Conservation (phyloP, 2,329 filamentous ascomycete species). For the Penicillium aurantiogriseum region DNA sequence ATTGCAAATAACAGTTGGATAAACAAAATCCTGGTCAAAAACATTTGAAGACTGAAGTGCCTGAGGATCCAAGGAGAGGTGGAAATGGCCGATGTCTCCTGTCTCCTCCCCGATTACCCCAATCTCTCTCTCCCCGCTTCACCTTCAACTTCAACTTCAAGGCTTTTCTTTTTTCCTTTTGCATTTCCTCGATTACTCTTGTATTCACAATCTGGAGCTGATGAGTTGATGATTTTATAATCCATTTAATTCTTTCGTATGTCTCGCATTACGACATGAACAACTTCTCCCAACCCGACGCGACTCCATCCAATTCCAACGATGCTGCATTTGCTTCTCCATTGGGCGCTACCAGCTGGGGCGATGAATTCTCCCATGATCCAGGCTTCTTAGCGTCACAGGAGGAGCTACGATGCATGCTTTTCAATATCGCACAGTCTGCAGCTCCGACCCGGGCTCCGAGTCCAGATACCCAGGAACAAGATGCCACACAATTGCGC, state of each 20-base stretch:
- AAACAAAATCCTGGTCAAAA: background rate
- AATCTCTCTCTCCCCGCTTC: background rate
- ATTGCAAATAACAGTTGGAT: background rate
- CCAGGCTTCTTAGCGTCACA: slow-evolving; percentile 48
- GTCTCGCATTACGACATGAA: slow-evolving; percentile 8
- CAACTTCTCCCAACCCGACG: slow-evolving; percentile 13
- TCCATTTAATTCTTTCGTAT: background rate
- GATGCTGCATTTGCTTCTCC: slow-evolving; percentile 19
- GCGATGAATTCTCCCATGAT: slow-evolving; percentile 36
- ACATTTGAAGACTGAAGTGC: background rate
- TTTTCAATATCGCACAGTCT: slow-evolving; percentile 48
- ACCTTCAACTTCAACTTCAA: background rate
- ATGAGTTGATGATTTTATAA: background rate
- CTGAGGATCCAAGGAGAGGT: background rate
- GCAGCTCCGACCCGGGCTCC: slow-evolving; percentile 43
- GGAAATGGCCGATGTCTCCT: background rate
- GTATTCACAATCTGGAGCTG: background rate
- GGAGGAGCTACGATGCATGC: slow-evolving; percentile 45
- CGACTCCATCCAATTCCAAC: slow-evolving; percentile 15
- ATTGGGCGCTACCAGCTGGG: slow-evolving; percentile 22
- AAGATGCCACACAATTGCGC: slow-evolving; percentile 1
- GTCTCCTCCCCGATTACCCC: background rate
- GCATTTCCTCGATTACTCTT: background rate
- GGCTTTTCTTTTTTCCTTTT: background rate
- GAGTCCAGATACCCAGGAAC: slow-evolving; percentile 31